Conservation (phyloP, 345 rosid genomes). For the Syzygium aqueum region DNA sequence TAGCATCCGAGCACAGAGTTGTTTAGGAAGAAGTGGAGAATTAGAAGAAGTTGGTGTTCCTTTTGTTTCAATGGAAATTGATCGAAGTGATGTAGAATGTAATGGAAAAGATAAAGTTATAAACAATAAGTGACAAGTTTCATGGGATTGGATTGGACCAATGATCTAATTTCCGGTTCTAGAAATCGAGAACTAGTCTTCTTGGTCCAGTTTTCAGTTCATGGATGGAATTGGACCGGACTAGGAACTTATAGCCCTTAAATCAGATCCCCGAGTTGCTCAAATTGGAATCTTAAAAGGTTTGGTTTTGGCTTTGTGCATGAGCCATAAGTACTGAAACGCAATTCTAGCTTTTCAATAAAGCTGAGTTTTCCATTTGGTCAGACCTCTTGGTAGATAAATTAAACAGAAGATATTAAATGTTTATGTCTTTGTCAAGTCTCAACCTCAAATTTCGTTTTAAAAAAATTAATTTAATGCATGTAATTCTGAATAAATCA, state of each 20-base stretch:
- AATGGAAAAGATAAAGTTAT: background rate
- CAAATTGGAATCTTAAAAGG: background rate
- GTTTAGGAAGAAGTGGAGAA: constrained; percentile 8
- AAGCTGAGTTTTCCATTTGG: background rate
- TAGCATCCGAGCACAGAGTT: constrained; percentile 8
- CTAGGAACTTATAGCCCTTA: too few relatives aligned
- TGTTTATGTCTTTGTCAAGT: background rate
- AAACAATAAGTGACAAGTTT: too few relatives aligned
- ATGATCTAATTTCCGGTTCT: too few relatives aligned
- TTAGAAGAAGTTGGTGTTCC: constrained; percentile 7
- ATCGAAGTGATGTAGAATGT: constrained; percentile 9
- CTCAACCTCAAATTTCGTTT: background rate
- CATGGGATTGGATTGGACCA: too few relatives aligned
- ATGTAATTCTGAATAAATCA: background rate
- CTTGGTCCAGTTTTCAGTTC: too few relatives aligned
- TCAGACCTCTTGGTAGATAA: background rate
- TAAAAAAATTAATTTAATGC: background rate
- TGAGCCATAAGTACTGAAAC: background rate
- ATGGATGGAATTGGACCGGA: too few relatives aligned
- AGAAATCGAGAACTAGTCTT: too few relatives aligned
- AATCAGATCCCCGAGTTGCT: background rate
- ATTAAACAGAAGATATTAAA: background rate
- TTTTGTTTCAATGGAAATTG: constrained; percentile 8
- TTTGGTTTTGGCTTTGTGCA: background rate
- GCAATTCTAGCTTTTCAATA: background rate